Percentiles rank a stretch among this genome's conserved stretches.
phyloP scores from a whole-genome alignment of 2,329 filamentous ascomycete genomes.

The Dactylellina drechsleri region DNA sequence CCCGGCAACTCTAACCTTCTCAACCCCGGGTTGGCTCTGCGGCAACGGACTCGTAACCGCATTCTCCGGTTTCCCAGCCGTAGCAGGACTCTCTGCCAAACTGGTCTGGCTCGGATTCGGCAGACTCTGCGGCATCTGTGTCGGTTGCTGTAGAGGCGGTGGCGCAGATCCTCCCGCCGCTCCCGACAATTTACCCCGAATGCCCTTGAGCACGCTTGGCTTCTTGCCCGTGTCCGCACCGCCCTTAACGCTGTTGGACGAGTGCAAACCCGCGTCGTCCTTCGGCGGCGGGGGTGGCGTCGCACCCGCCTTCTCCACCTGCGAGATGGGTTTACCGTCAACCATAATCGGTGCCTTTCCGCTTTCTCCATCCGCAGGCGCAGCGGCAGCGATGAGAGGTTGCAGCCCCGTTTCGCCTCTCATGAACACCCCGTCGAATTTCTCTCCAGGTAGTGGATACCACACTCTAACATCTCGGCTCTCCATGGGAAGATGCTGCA shows the following conservation, averaged over 20 bases:
- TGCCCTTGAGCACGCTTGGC: constrained; percentile 57
- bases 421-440: constrained; percentile 79
- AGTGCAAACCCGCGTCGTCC: constrained; percentile 56
- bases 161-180: constrained; percentile 18
- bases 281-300: constrained; percentile 43
- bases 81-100: constrained; percentile 51
- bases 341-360: constrained; percentile 53
- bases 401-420: constrained; percentile 79
- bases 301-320: constrained; percentile 59
- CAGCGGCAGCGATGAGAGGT: constrained; percentile 65
- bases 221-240: constrained; percentile 61
- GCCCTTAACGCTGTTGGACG: constrained; percentile 61
- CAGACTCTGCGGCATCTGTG: constrained; percentile 63
- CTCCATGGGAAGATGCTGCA: constrained; percentile 86
- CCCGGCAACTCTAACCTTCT: constrained; percentile 77
- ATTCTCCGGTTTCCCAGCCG: constrained; percentile 62
- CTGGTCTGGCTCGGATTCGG: constrained; percentile 59
- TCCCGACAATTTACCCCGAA: constrained; percentile 59
- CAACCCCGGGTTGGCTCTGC: constrained; percentile 40
- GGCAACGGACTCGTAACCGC: constrained; percentile 5
- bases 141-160: constrained; percentile 59
- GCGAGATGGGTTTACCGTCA: constrained; percentile 36
- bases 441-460: constrained; percentile 81
- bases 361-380: constrained; percentile 56
- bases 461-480: constrained; percentile 88